phyloP scores from a whole-genome alignment of 2,329 filamentous ascomycete species.

The Aspergillus udagawae region DNA sequence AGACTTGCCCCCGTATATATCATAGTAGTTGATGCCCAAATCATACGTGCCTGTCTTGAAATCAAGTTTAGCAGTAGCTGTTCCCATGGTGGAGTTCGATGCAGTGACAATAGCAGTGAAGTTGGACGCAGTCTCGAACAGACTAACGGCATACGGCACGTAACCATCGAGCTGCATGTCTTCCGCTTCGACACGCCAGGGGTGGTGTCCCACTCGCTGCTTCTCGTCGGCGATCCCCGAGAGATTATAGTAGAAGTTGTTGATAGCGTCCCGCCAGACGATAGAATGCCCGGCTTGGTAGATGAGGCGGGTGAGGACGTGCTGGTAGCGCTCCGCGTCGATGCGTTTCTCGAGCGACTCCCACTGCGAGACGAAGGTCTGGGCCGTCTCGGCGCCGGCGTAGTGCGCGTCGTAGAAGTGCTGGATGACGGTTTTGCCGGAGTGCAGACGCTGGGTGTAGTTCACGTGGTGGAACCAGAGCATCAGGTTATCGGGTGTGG shows the following conservation, averaged over 20 bases:
- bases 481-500: slow-evolving; percentile 64
- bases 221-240: slow-evolving; percentile 57
- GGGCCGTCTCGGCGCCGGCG: slow-evolving; percentile 55
- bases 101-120: slow-evolving; percentile 53
- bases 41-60: slow-evolving; percentile 57
- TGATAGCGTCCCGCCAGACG: slow-evolving; percentile 67
- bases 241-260: slow-evolving; percentile 59
- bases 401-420: slow-evolving; percentile 65
- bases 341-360: slow-evolving; percentile 52
- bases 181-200: slow-evolving; percentile 66
- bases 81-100: slow-evolving; percentile 50
- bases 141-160: slow-evolving; percentile 49
- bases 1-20: slow-evolving; percentile 56
- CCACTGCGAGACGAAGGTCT: slow-evolving; percentile 55
- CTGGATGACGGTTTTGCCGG: slow-evolving; percentile 64
- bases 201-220: slow-evolving; percentile 57
- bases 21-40: slow-evolving; percentile 64
- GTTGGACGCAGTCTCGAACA: slow-evolving; percentile 58
- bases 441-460: slow-evolving; percentile 60
- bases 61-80: slow-evolving; percentile 44
- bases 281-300: slow-evolving; percentile 68
- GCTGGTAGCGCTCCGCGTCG: slow-evolving; percentile 57
- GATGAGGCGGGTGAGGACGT: slow-evolving; percentile 55
- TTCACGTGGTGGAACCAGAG: slow-evolving; percentile 73
- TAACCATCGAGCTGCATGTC: slow-evolving; percentile 60